Evolutionary conservation across 1,139 yeast genomes (phyloP), one percentile per base, ranked within the genome.

Genomic region (Pneumocystis canis): DNA sequence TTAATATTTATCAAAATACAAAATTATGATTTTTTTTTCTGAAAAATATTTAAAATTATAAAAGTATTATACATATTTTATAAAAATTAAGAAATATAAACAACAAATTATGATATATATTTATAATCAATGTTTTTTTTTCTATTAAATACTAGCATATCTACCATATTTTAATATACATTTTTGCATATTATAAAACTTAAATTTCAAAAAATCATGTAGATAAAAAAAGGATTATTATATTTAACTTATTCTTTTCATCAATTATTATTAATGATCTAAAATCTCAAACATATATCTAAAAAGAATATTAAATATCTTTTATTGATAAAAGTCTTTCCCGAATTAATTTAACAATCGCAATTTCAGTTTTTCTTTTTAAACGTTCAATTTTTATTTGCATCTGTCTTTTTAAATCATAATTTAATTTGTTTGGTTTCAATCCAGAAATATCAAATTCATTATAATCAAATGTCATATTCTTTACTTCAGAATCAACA

Each of bases 361-460:
- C 77, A 39, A 64, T 65, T 7, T 76, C 74, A 0, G 79, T 76
- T 61, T 71, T 66, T 60, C 71, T 70, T 25, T 77, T 74, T n/a
- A 79, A 68, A 3, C 73, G 67, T 11, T 73, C 74, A 62, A 78
- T 60, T 59, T 75, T 74, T 0, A 73, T 73, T 58, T 73, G 72
- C 9, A 80, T 65, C 64, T 76, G 78, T 32, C 76, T 69, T 66
- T 77, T 74, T 59, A 78, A 67, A 66, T 78, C 82, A 72, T 75
- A 71, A 7, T 76, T 73, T 16, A 71, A 72, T 41, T 72, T 69
- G 63, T 71, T 71, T 11, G 76, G 74, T 62, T 20, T 47, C 25
- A 47, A 25, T 71, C 75, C 32, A 72, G 64, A 33, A 67, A 69
- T 2, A 67, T 67, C 31, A 67, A 62, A 28, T 62, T 63, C 25